phyloP scores from a whole-genome alignment of 495 filamentous ascomycete genomes.

The Neurospora sp. region DNA sequence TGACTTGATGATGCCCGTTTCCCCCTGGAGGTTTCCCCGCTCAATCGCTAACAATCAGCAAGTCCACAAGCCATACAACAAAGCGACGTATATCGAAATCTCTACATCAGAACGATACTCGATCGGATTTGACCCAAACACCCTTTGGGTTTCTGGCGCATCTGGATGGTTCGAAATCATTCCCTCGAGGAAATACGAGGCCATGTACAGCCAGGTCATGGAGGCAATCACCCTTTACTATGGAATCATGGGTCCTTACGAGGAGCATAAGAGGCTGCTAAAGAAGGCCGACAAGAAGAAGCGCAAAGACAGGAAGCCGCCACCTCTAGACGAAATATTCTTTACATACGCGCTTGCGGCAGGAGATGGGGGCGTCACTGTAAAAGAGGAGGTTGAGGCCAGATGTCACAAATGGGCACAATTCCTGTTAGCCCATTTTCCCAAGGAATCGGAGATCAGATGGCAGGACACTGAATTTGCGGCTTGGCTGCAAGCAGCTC shows the following conservation, averaged over 20 bases:
- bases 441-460: conserved; percentile 17
- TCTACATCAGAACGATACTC: conserved; percentile 54
- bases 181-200: conserved; percentile 49
- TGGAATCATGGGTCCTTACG: conserved; percentile 38
- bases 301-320: conserved; percentile 7
- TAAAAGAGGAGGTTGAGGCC: conserved; percentile 25
- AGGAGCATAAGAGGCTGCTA: conserved; percentile 13
- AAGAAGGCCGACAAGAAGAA: conserved; percentile 21
- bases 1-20: background rate
- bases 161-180: conserved; percentile 73
- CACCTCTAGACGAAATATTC: conserved; percentile 24
- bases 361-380: conserved; percentile 29
- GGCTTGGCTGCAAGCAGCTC: conserved; percentile 20
- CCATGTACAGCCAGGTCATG: conserved; percentile 53
- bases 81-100: conserved; percentile 50
- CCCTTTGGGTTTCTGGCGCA: conserved; percentile 65
- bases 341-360: conserved; percentile 30
- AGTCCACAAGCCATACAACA: conserved; percentile 39
- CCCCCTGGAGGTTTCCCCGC: background rate
- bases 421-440: conserved; percentile 34
- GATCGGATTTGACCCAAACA: conserved; percentile 54
- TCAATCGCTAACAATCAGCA: conserved; percentile 18
- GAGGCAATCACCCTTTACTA: conserved; percentile 64
- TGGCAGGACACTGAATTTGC: conserved; percentile 30
- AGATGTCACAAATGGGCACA: conserved; percentile 24